Conservation (phyloP, 2,329 filamentous ascomycete genomes). For the Aspergillus puulaauensis region DNA sequence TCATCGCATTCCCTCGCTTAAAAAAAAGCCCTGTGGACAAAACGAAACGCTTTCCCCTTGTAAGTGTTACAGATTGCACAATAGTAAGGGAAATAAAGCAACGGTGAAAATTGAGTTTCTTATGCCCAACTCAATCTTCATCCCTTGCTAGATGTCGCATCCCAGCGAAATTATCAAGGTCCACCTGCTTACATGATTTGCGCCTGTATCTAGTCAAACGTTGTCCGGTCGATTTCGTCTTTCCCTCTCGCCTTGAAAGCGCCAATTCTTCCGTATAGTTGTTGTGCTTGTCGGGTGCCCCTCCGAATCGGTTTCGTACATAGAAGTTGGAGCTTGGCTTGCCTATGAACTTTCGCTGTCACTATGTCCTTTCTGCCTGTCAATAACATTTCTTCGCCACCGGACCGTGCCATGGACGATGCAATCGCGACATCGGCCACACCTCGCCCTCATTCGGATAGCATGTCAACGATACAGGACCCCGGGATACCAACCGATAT, state of each 20-base stretch:
- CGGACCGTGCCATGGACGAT: conserved; percentile 48
- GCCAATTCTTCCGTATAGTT: conserved; percentile 16
- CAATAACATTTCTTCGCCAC: conserved; percentile 55
- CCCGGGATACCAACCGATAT: conserved; percentile 21
- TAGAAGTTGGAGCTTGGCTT: conserved; percentile 23
- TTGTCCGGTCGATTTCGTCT: conserved; percentile 15
- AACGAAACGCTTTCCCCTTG: neutral
- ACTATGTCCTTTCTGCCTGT: conserved; percentile 63
- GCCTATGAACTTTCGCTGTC: conserved; percentile 26
- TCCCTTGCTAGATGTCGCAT: conserved; percentile 11
- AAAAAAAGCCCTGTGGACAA: neutral
- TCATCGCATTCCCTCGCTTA: conserved; percentile 11
- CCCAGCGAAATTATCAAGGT: conserved; percentile 10
- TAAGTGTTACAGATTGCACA: conserved; percentile 6
- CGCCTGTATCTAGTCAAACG: conserved; percentile 19
- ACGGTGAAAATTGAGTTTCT: conserved; percentile 1
- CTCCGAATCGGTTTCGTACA: conserved; percentile 20
- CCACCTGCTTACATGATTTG: conserved; percentile 21
- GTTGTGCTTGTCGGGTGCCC: conserved; percentile 12
- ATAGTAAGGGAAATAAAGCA: neutral
- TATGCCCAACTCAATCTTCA: conserved; percentile 2
- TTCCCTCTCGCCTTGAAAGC: conserved; percentile 11
- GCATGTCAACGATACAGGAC: conserved; percentile 38
- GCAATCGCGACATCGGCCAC: conserved; percentile 56
- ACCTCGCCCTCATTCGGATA: conserved; percentile 46